These are phyloP conservation scores for Sistotremastrum niveocremeum DNA, from an alignment of 768 basidiomycete species.

Conservation along the genomic window DNA sequence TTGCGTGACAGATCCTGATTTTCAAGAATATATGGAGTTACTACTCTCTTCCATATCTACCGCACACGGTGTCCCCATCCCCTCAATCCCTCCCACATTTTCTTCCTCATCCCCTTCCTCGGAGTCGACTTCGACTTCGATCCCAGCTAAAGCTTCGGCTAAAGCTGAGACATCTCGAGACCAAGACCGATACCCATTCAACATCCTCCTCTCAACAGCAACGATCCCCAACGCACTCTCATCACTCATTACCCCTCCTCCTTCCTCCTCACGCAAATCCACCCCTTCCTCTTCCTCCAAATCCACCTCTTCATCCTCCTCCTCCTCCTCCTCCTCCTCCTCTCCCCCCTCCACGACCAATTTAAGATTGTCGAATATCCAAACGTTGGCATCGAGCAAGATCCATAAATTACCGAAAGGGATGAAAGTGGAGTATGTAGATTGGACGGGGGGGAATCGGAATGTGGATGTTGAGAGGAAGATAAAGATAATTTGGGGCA, in stretches of 20 bases:
- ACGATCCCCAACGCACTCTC: conserved; percentile 74
- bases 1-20: conserved; percentile 53
- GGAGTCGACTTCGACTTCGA: too few relatives aligned
- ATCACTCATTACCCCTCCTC: conserved; percentile 46
- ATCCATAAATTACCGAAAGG: conserved; percentile 65
- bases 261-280: conserved; percentile 24
- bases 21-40: conserved; percentile 55
- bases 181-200: conserved; percentile 49
- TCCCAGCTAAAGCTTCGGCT: too few relatives aligned
- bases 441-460: conserved; percentile 70
- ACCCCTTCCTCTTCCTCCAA: too few relatives aligned
- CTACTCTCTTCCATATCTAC: conserved; percentile 58
- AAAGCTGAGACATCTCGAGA: not conserved
- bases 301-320: too few relatives aligned
- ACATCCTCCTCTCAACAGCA: conserved; percentile 71
- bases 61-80: conserved; percentile 39
- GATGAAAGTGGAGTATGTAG: conserved; percentile 58
- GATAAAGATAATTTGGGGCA: conserved; percentile 58
- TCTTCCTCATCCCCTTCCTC: too few relatives aligned
- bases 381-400: conserved; percentile 65
- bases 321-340: too few relatives aligned
- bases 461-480: conserved; percentile 67
- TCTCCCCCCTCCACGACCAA: too few relatives aligned
- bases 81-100: conserved; percentile 12
- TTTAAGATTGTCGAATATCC: too few relatives aligned